Conservation (phyloP, 257 asterid genomes). For the Petunia axillaris region DNA sequence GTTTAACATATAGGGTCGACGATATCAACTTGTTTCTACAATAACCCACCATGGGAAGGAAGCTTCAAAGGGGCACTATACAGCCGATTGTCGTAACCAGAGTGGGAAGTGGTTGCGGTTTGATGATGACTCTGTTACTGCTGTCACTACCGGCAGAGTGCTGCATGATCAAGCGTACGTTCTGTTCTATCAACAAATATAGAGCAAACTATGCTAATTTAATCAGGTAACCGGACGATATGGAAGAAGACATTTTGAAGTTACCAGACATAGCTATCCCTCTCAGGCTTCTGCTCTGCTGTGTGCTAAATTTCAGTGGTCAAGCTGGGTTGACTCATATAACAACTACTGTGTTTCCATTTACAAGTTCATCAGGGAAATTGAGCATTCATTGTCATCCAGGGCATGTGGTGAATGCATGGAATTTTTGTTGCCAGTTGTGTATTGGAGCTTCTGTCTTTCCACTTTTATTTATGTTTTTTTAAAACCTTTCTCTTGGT, state of each 20-base stretch:
- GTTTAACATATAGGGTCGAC: slow-evolving; percentile 66
- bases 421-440: slow-evolving; percentile 24
- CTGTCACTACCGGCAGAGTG: slow-evolving; percentile 58
- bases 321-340: slow-evolving; percentile 12
- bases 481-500: not conserved
- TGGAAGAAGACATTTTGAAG: not conserved
- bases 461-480: not conserved
- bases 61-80: slow-evolving; percentile 92
- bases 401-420: not conserved
- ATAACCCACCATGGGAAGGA: slow-evolving; percentile 92
- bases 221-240: not conserved
- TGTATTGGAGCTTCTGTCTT: not conserved
- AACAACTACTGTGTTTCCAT: not conserved
- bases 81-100: slow-evolving; percentile 65
- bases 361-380: not conserved
- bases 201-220: slow-evolving; percentile 26
- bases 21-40: slow-evolving; percentile 76
- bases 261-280: not conserved
- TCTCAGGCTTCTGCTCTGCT: not conserved
- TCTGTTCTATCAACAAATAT: slow-evolving; percentile 76
- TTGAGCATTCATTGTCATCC: slow-evolving; percentile 14
- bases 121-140: slow-evolving; percentile 73
- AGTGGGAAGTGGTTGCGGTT: slow-evolving; percentile 83
- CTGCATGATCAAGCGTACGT: slow-evolving; percentile 84
- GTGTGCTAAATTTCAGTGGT: no score